Evolutionary conservation across 257 asterid species (phyloP), one percentile per base, ranked within the genome.

Genomic region (Leptodermis oblonga): DNA sequence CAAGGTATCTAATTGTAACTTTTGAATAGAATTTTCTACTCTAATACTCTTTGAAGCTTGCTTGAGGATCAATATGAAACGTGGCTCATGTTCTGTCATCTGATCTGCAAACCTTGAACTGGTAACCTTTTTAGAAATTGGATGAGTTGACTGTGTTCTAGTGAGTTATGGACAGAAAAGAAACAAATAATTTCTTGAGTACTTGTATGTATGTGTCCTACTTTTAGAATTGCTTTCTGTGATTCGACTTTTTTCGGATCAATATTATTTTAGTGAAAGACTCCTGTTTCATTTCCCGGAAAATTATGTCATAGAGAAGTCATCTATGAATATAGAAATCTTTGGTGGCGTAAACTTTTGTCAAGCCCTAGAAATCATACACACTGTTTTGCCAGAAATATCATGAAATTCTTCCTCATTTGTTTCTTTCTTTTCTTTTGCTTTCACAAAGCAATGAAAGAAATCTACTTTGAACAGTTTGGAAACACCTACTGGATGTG

Each of bases 1-100:
- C 98, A 55, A 90, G 98, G 98, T 90, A 41, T 51, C 76, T 17
- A 74, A 45, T 1, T 70, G 33, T 36, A 0, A 23, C 6, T 14
- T n/a, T 36, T 36, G 1, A 23, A 31, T 45, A 39, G 2, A 15
- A 8, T 15, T 13, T 30, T 28, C 6, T 34, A 49, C 67, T 15
- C 25, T 23, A 4, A 31, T 26, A 26, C 46, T 63, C 33, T 51
- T 62, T 51, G 31, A 71, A 39, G 65, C 10, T 71, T 37, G 53
- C 10, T 62, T 33, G 41, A 20, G 59, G 11, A 34, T 60, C 25
- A 9, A 45, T 58, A 17, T 46, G 15, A 62, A 37, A n/a, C 18
- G n/a, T 45, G 31, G 56, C 73, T 62, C 39, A 62, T 62, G 20
- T 52, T 48, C 30, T 20, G 48, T 26, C 20, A 65, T 42, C 15